Conservation (phyloP, 805 yeast species). For the Ogataea naganishii region DNA sequence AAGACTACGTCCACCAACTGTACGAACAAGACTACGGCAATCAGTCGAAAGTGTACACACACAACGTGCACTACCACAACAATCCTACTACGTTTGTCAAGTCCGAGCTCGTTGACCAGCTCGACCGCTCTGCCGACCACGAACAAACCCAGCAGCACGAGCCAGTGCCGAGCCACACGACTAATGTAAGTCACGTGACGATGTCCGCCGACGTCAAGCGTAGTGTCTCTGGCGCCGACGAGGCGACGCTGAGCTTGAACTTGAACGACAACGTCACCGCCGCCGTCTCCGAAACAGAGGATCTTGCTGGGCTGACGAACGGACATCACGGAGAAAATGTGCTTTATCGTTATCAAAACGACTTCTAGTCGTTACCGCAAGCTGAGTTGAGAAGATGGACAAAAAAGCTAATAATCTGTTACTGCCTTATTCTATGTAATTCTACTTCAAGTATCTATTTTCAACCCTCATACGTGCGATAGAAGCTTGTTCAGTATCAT, state of each 20-base stretch:
- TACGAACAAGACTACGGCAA: slow-evolving; percentile 23
- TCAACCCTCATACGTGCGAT: too few species aligned
- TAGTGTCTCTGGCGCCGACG: slow-evolving; percentile 11
- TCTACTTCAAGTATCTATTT: too few species aligned
- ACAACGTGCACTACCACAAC: slow-evolving; percentile 21
- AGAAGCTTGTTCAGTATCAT: too few species aligned
- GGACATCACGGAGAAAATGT: slow-evolving; percentile 26
- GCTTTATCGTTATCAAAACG: slow-evolving; percentile 20
- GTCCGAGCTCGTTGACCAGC: slow-evolving; percentile 1
- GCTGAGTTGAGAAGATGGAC: too few species aligned
- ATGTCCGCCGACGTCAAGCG: too few species aligned
- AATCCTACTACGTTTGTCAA: slow-evolving; percentile 6
- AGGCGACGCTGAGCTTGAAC: slow-evolving; percentile 19
- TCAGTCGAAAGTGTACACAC: slow-evolving; percentile 8
- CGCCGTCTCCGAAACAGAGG: slow-evolving; percentile 24
- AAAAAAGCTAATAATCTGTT: too few species aligned
- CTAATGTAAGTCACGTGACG: too few species aligned
- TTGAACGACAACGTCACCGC: slow-evolving; percentile 22
- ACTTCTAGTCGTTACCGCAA: slow-evolving; percentile 13
- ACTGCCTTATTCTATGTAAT: too few species aligned
- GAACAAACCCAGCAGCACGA: slow-evolving; percentile 1
- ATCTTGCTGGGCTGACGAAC: slow-evolving; percentile 24
- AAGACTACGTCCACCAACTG: slow-evolving; percentile 22
- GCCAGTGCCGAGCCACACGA: slow-evolving; percentile 2
- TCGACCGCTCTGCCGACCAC: background rate